These are phyloP conservation scores for Colletotrichum musicola DNA, from an alignment of 2,329 filamentous ascomycete genomes.

Conservation along the genomic window DNA sequence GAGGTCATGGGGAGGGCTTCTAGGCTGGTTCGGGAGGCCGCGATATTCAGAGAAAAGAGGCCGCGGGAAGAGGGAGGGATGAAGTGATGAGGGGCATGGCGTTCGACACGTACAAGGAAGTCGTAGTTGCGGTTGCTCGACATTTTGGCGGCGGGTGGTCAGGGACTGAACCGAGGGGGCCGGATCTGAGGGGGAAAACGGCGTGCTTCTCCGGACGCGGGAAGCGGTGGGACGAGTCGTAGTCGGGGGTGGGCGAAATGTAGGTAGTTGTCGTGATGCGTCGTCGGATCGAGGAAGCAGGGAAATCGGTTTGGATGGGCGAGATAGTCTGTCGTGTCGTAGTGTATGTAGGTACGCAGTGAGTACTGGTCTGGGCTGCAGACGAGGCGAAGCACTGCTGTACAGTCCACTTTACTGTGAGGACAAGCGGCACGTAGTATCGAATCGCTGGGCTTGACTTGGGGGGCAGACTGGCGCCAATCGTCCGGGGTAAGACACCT, in stretches of 20 bases:
- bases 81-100: constrained; percentile 41
- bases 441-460: constrained; percentile 25
- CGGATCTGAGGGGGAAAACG: constrained; percentile 20
- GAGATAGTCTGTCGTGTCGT: constrained; percentile 19
- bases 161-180: constrained; percentile 35
- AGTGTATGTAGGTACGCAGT: constrained; percentile 29
- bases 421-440: constrained; percentile 23
- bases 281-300: constrained; percentile 33
- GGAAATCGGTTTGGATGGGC: constrained; percentile 24
- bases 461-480: constrained; percentile 23
- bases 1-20: neutral
- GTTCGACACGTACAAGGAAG: constrained; percentile 81
- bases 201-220: constrained; percentile 16
- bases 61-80: constrained; percentile 16
- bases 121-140: constrained; percentile 99
- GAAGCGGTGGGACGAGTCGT: constrained; percentile 4
- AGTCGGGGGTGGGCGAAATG: neutral
- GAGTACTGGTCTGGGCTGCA: constrained; percentile 20
- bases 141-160: constrained; percentile 69
- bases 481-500: constrained; percentile 35
- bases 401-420: constrained; percentile 33
- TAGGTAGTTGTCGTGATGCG: constrained; percentile 28
- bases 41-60: neutral
- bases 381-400: constrained; percentile 25
- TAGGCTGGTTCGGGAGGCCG: constrained; percentile 3